phyloP scores from a whole-genome alignment of 2,329 filamentous ascomycete species.

The Plenodomus biglobosus region DNA sequence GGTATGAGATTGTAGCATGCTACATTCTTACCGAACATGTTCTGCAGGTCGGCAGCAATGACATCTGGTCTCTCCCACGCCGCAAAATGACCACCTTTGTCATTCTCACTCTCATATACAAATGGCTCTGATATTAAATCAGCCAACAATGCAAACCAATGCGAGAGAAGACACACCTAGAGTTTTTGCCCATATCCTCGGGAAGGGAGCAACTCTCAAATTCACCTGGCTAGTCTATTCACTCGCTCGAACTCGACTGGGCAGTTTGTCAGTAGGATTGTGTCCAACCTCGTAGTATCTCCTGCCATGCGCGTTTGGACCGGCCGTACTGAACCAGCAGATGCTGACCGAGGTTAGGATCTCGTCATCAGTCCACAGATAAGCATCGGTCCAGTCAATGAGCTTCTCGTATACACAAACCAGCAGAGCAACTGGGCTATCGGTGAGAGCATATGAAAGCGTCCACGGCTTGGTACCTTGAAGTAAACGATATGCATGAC shows the following conservation, averaged over 20 bases:
- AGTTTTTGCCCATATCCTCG: conserved; percentile 59
- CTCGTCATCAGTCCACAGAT: conserved; percentile 75
- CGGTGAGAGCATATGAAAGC: conserved; percentile 66
- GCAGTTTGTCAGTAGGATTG: conserved; percentile 26
- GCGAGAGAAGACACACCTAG: conserved; percentile 49
- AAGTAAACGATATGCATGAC: conserved; percentile 60
- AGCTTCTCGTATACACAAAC: conserved; percentile 84
- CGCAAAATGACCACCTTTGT: conserved; percentile 63
- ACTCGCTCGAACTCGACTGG: conserved; percentile 40
- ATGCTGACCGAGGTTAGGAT: conserved; percentile 73
- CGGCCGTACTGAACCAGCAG: conserved; percentile 70
- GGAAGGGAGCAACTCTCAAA: conserved; percentile 59
- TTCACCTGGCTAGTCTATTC: conserved; percentile 52
- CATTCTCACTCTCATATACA: conserved; percentile 57
- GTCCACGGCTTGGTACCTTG: conserved; percentile 74
- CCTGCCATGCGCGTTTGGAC: conserved; percentile 65
- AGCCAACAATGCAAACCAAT: not conserved
- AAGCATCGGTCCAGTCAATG: conserved; percentile 72
- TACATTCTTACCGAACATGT: conserved; percentile 59
- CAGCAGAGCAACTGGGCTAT: conserved; percentile 69
- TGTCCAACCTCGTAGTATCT: conserved; percentile 73
- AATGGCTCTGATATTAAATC: conserved; percentile 45
- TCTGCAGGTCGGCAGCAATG: conserved; percentile 56
- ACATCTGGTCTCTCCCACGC: conserved; percentile 60
- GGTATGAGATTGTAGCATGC: conserved; percentile 39